Conservation (phyloP, 2,329 filamentous ascomycete genomes). For the Hypoxylon sp. region DNA sequence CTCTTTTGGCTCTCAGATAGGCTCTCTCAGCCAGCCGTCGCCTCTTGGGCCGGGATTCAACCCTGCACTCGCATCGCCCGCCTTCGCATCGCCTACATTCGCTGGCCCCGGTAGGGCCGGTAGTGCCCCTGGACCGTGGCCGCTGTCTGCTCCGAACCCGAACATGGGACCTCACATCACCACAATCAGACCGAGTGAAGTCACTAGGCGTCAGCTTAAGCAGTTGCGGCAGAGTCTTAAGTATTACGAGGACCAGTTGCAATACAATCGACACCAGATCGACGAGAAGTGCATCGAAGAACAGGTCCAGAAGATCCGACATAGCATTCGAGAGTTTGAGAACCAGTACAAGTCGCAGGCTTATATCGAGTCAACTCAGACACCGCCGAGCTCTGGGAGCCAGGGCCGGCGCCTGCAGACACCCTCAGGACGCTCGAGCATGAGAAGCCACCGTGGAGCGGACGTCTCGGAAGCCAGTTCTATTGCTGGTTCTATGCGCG, state of each 20-base stretch:
- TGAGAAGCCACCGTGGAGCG: slow-evolving; percentile 42
- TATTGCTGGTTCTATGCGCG: slow-evolving; percentile 41
- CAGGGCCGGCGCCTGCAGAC: slow-evolving; percentile 34
- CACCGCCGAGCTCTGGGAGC: slow-evolving; percentile 44
- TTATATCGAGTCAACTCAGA: slow-evolving; percentile 58
- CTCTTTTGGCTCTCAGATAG: slow-evolving; percentile 36
- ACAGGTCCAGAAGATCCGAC: slow-evolving; percentile 56
- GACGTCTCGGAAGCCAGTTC: slow-evolving; percentile 42
- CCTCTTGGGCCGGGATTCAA: slow-evolving; percentile 31
- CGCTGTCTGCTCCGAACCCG: slow-evolving; percentile 30
- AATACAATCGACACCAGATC: slow-evolving; percentile 72
- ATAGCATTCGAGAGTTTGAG: slow-evolving; percentile 64
- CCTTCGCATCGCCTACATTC: slow-evolving; percentile 25
- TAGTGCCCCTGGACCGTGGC: slow-evolving; percentile 13
- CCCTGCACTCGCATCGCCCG: slow-evolving; percentile 29
- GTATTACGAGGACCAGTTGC: slow-evolving; percentile 68
- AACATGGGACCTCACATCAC: slow-evolving; percentile 60
- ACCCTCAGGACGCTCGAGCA: slow-evolving; percentile 47
- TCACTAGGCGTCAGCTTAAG: slow-evolving; percentile 69
- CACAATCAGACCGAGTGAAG: slow-evolving; percentile 71
- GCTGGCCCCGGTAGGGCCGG: slow-evolving; percentile 9
- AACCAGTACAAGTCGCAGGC: slow-evolving; percentile 62
- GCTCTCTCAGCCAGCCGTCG: slow-evolving; percentile 33
- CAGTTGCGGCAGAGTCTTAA: slow-evolving; percentile 65
- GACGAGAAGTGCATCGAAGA: slow-evolving; percentile 65